Evolutionary conservation across 2,329 filamentous ascomycete genomes (phyloP).

Genomic region (Dothiorella sarmentorum): DNA sequence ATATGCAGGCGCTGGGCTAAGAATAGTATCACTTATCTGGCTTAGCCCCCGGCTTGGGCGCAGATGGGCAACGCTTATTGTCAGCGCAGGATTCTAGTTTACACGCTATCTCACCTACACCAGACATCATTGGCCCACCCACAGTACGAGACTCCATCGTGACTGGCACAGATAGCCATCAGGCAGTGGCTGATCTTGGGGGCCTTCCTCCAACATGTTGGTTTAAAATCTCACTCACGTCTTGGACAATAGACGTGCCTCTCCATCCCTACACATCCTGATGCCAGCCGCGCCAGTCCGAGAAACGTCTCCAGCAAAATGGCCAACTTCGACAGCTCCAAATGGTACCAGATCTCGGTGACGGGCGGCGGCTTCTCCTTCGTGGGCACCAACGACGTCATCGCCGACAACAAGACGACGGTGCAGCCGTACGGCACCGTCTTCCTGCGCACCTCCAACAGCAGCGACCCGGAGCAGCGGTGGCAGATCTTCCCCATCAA

Average conservation of each 20-base stretch:
- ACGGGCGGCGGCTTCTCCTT: neutral
- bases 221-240: no score
- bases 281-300: no score
- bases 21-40: neutral
- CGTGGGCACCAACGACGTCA: neutral
- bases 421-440: constrained; percentile 3
- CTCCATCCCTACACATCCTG: no score
- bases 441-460: constrained; percentile 9
- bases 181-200: neutral
- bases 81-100: neutral
- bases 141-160: neutral
- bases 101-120: neutral
- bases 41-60: no score
- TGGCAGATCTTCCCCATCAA: constrained; percentile 18
- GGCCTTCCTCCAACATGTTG: neutral
- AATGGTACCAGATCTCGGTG: constrained; percentile 18
- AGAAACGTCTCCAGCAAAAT: neutral
- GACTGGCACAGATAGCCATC: neutral
- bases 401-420: neutral
- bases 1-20: neutral
- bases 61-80: neutral
- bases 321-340: constrained; percentile 7
- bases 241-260: no score
- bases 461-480: constrained; percentile 1
- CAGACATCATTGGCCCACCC: neutral